Evolutionary conservation across 2,329 filamentous ascomycete species (phyloP), one percentile per base, ranked within the genome.

Genomic region (Fusarium nurragi): DNA sequence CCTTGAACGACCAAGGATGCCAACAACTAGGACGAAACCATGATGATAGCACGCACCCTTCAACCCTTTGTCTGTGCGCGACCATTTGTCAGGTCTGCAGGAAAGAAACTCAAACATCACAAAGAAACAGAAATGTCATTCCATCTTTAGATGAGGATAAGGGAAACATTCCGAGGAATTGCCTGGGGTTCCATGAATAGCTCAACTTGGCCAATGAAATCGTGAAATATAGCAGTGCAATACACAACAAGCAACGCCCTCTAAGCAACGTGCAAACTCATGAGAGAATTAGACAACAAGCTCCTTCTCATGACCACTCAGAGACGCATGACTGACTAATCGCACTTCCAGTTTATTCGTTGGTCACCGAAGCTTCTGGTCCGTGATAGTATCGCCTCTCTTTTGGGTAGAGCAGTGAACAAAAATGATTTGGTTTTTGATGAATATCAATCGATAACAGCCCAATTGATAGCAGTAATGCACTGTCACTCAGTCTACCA

Each of bases 331-430:
- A 12, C 48, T 64, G 59, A 67, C 64, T 66, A 66, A 66, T 67
- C 54, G 14, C 18, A 32, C 26, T 14, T 41, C 11, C 21, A 46
- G 14, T n/a, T 34, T 41, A 48, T 41, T 46, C 47, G 32, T 62
- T 43, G 28, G 21, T 37, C 54, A 44, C 53, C 48, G 59, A 71
- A 71, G 50, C 45, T 71, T 71, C 68, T 70, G 55, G 66, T 51
- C 46, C 18, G 38, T 48, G 53, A 48, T 53, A 34, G 53, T 66
- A 64, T 59, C 37, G 43, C 46, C 44, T 28, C 11, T 16, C 43
- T 30, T 52, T 50, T 22, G 18, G 10, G 14, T 32, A 30, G 32
- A 18, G 16, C 14, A 52, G 47, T 58, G 44, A 67, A 54, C 50
- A 51, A 54, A 50, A 25, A 18, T 46, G 38, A 36, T 50, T n/a